Evolutionary conservation across 495 filamentous ascomycete species (phyloP).

Genomic region (Penicillium riverlandense): DNA sequence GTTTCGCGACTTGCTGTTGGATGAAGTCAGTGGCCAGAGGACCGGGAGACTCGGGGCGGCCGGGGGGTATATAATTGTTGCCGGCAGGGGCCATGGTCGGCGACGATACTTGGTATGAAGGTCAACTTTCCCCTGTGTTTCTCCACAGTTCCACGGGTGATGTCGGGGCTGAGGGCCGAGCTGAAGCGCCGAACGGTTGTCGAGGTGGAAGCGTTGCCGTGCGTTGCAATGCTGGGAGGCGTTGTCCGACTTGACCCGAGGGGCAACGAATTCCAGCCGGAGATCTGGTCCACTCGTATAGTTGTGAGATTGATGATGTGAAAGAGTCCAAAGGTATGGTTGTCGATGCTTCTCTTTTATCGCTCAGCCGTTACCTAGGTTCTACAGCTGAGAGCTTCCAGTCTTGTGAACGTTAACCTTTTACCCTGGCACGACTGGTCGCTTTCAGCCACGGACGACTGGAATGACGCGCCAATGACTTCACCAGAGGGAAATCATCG

Average conservation of each 20-base stretch:
- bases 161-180: conserved; percentile 35
- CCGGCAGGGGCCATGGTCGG: conserved; percentile 30
- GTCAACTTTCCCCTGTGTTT: conserved; percentile 20
- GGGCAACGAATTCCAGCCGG: conserved; percentile 36
- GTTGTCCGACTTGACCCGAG: conserved; percentile 35
- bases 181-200: conserved; percentile 23
- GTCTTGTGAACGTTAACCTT: too few relatives aligned
- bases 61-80: conserved; percentile 41
- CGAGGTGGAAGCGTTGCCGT: conserved; percentile 24
- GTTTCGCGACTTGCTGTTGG: conserved; percentile 52
- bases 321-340: conserved; percentile 6
- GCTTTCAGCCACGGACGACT: conserved; percentile 4
- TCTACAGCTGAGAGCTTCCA: background rate
- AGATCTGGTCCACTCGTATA: conserved; percentile 9
- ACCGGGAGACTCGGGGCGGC: conserved; percentile 39
- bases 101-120: conserved; percentile 16
- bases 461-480: conserved; percentile 24
- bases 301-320: background rate
- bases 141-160: conserved; percentile 42
- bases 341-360: background rate
- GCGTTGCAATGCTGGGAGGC: conserved; percentile 19
- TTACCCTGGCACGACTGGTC: background rate
- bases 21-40: conserved; percentile 51
- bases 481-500: conserved; percentile 15
- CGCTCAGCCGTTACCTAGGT: conserved; percentile 1